These are phyloP conservation scores for Fusarium sp. DNA, from an alignment of 2,329 filamentous ascomycete genomes.

Conservation along the genomic window DNA sequence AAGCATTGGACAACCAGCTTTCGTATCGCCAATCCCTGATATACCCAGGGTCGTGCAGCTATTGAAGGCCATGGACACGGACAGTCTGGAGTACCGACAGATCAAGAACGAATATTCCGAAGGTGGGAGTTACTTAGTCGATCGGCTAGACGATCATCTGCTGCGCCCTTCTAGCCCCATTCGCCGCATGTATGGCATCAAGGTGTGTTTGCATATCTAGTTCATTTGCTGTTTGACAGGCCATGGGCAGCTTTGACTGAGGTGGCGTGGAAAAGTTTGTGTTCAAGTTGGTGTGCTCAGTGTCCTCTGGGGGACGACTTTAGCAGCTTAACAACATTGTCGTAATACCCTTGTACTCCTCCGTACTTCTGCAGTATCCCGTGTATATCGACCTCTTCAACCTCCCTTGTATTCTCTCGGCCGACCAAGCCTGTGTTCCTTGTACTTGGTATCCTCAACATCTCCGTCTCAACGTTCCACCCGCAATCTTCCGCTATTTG, in stretches of 20 bases:
- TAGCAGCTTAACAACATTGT: slow-evolving; percentile 72
- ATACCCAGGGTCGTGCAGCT: background rate
- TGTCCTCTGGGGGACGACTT: slow-evolving; percentile 51
- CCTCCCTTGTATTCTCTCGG: slow-evolving; percentile 55
- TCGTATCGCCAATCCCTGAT: background rate
- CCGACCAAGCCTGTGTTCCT: slow-evolving; percentile 87
- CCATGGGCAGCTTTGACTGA: background rate
- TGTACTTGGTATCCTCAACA: slow-evolving; percentile 91
- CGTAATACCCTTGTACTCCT: slow-evolving; percentile 67
- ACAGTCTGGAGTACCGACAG: background rate
- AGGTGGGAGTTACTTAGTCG: background rate
- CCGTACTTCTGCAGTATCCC: slow-evolving; percentile 63
- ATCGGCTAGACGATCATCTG: background rate
- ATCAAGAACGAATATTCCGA: background rate
- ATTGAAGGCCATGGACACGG: background rate
- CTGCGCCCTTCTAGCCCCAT: background rate
- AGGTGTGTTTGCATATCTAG: background rate
- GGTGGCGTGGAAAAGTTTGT: background rate
- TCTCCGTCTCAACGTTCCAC: slow-evolving; percentile 82
- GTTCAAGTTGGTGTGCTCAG: slow-evolving; percentile 12
- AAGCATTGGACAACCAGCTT: background rate
- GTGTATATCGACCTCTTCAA: slow-evolving; percentile 54
- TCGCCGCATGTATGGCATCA: background rate
- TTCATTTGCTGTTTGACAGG: background rate
- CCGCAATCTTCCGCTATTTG: slow-evolving; percentile 77